Conservation (phyloP, 1,284 basidiomycete species). For the Ustilago sp. region DNA sequence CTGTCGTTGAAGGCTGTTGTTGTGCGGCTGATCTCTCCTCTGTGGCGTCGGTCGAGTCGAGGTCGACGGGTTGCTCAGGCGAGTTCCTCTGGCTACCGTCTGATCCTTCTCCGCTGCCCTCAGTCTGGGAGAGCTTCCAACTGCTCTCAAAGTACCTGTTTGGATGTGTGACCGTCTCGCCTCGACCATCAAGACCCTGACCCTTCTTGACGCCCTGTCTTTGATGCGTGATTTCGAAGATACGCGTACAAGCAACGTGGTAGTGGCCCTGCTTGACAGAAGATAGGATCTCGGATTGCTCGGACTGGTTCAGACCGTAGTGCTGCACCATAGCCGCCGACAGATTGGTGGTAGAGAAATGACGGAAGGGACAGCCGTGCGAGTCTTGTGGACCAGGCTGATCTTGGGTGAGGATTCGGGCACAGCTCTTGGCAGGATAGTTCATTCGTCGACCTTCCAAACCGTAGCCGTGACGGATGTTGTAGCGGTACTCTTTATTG, state of each 20-base stretch:
- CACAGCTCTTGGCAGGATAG: constrained; percentile 94
- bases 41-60: not conserved
- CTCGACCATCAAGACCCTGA: constrained; percentile 82
- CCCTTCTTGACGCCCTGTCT: constrained; percentile 83
- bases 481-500: constrained; percentile 97
- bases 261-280: constrained; percentile 86
- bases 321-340: constrained; percentile 80
- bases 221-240: constrained; percentile 92
- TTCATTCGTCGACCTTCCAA: constrained; percentile 93
- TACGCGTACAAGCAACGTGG: constrained; percentile 95
- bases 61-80: constrained; percentile 20
- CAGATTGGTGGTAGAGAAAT: constrained; percentile 87
- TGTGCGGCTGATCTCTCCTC: constrained; percentile 4
- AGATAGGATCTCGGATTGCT: constrained; percentile 87
- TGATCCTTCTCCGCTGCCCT: constrained; percentile 7
- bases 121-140: constrained; percentile 57
- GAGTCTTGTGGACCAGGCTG: constrained; percentile 80
- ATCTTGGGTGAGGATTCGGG: constrained; percentile 85
- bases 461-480: constrained; percentile 95
- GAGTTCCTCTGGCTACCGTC: constrained; percentile 22
- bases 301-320: constrained; percentile 78
- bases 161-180: constrained; percentile 92
- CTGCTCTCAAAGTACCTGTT: constrained; percentile 79
- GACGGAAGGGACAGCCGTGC: constrained; percentile 95
- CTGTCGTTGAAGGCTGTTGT: constrained; percentile 4